phyloP scores from a whole-genome alignment of 345 rosid genomes.

The Excoecaria agallocha region DNA sequence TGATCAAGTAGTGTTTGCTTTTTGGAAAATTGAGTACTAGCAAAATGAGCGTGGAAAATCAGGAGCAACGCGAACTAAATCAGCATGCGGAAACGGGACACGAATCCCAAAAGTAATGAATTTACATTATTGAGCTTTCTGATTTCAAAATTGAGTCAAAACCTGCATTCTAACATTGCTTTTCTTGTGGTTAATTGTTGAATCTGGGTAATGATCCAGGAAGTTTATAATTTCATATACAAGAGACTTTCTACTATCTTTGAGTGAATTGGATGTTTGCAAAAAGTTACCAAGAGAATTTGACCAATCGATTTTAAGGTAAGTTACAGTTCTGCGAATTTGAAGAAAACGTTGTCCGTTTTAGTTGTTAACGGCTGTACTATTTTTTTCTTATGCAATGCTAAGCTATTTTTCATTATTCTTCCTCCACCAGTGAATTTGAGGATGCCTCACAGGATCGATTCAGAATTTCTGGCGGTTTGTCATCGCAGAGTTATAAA shows the following conservation, averaged over 20 bases:
- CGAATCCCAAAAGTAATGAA: slow-evolving; percentile 41
- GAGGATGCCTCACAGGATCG: slow-evolving; percentile 64
- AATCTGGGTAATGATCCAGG: slow-evolving; percentile 44
- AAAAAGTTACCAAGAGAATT: slow-evolving; percentile 64
- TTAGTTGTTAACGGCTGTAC: background rate
- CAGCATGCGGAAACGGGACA: slow-evolving; percentile 35
- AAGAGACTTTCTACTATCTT: slow-evolving; percentile 63
- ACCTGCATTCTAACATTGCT: background rate
- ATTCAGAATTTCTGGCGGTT: slow-evolving; percentile 51
- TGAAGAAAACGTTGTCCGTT: background rate
- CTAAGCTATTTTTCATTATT: background rate
- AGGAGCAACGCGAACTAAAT: slow-evolving; percentile 39
- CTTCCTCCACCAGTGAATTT: slow-evolving; percentile 47
- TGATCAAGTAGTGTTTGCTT: background rate
- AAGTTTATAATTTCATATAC: slow-evolving; percentile 51
- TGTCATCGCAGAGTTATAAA: slow-evolving; percentile 54
- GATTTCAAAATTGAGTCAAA: slow-evolving; percentile 1
- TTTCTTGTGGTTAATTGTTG: background rate
- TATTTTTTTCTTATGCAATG: slow-evolving; percentile 17
- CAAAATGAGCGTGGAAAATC: slow-evolving; percentile 67
- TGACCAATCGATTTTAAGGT: slow-evolving; percentile 59
- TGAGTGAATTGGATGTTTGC: slow-evolving; percentile 71
- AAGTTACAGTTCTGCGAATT: slow-evolving; percentile 10
- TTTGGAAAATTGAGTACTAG: slow-evolving; percentile 8
- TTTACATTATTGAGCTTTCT: slow-evolving; percentile 4